Conservation (phyloP, 2,329 filamentous ascomycete genomes). For the Aspergillus eucalypticola region DNA sequence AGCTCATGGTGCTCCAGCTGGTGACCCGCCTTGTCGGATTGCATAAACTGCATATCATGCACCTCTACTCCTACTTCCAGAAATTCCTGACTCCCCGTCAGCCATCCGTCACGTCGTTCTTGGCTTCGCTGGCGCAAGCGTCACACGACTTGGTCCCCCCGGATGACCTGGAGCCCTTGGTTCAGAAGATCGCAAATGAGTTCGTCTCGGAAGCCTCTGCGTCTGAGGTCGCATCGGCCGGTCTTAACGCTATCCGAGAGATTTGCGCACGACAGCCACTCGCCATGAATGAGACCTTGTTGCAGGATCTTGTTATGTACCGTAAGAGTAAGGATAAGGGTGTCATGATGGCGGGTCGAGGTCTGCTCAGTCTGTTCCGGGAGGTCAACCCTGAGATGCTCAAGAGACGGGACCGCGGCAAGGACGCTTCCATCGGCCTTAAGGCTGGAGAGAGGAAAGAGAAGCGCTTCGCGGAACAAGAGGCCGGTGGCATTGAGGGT, state of each 20-base stretch:
- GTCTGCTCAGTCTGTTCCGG: conserved; percentile 83
- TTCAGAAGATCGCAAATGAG: conserved; percentile 96
- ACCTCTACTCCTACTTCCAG: conserved; percentile 94
- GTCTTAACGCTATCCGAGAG: conserved; percentile 91
- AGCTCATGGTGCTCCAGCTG: conserved; percentile 83
- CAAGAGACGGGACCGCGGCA: conserved; percentile 85
- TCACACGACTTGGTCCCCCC: conserved; percentile 90
- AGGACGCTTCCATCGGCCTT: conserved; percentile 82
- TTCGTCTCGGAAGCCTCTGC: conserved; percentile 95
- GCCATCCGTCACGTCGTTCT: conserved; percentile 85
- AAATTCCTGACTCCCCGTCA: conserved; percentile 88
- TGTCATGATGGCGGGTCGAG: conserved; percentile 97
- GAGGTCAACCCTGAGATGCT: conserved; percentile 89
- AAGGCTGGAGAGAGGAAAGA: conserved; percentile 73
- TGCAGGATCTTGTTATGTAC: conserved; percentile 95
- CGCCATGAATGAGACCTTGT: conserved; percentile 93
- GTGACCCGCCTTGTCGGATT: conserved; percentile 88
- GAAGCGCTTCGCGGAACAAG: conserved; percentile 79
- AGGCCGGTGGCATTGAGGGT: conserved; percentile 80
- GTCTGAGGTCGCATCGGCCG: conserved; percentile 85
- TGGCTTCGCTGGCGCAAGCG: conserved; percentile 88
- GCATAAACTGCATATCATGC: conserved; percentile 86
- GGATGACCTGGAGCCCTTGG: conserved; percentile 83
- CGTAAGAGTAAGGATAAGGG: conserved; percentile 97
- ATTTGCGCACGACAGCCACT: conserved; percentile 89